phyloP scores from a whole-genome alignment of 1,284 basidiomycete genomes.

The Tilletia horrida region DNA sequence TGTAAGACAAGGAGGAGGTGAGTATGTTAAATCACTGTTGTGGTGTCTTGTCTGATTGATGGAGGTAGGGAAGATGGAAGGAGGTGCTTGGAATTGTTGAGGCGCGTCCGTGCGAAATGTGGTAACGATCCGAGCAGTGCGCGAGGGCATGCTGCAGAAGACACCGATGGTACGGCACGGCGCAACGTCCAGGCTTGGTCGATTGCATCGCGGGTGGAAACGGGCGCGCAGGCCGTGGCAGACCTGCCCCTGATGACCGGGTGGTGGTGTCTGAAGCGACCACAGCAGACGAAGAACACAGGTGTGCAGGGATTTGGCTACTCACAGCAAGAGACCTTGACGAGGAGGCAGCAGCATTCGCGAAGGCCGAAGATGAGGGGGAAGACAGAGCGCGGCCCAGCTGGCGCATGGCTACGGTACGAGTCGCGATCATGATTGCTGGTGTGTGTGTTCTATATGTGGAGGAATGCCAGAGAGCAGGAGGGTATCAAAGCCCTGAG shows the following conservation, averaged over 20 bases:
- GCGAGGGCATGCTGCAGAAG: too few relatives aligned
- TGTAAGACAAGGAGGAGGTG: not conserved
- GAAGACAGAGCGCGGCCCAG: not conserved
- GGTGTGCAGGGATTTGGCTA: too few relatives aligned
- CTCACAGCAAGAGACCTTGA: too few relatives aligned
- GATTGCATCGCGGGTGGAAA: too few relatives aligned
- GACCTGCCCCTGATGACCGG: too few relatives aligned
- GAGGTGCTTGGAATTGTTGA: not conserved
- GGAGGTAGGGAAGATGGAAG: not conserved
- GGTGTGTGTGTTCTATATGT: not conserved
- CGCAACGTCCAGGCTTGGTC: too few relatives aligned
- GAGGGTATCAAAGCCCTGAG: not conserved
- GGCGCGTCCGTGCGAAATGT: not conserved
- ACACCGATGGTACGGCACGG: too few relatives aligned
- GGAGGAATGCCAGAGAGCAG: not conserved
- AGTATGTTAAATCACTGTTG: not conserved
- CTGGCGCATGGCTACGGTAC: constrained; percentile 3
- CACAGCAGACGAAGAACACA: too few relatives aligned
- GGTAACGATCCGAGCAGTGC: too few relatives aligned
- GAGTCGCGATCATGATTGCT: constrained; percentile 2
- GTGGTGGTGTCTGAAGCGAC: too few relatives aligned
- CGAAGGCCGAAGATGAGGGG: not conserved
- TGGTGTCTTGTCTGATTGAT: not conserved
- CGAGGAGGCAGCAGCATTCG: too few relatives aligned
- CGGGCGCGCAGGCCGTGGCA: too few relatives aligned